Evolutionary conservation across 2,329 filamentous ascomycete genomes (phyloP).

Genomic region (Geosmithia flava): DNA sequence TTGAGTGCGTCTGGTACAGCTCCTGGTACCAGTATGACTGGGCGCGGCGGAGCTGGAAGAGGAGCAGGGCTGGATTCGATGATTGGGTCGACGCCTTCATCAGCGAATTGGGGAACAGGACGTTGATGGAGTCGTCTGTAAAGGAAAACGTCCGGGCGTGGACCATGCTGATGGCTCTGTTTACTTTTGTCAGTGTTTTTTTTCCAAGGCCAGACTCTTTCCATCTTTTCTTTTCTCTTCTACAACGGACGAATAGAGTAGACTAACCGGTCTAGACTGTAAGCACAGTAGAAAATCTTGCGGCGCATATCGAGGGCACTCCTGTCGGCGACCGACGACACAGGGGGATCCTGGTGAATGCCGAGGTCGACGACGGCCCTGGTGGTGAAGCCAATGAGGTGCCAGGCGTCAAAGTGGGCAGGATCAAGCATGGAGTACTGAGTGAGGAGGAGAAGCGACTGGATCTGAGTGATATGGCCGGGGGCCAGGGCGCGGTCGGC

Average conservation of each 20-base stretch:
- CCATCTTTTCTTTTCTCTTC: neutral
- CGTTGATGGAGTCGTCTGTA: conserved; percentile 75
- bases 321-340: conserved; percentile 54
- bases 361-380: conserved; percentile 82
- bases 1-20: conserved; percentile 63
- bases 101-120: conserved; percentile 56
- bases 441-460: conserved; percentile 74
- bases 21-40: conserved; percentile 87
- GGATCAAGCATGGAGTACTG: conserved; percentile 87
- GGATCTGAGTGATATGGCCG: conserved; percentile 74
- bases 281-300: conserved; percentile 81
- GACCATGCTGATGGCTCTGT: conserved; percentile 75
- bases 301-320: conserved; percentile 64
- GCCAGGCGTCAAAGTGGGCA: conserved; percentile 87
- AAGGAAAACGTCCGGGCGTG: conserved; percentile 85
- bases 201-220: neutral
- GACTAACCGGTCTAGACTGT: conserved; percentile 69
- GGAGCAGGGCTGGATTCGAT: conserved; percentile 59
- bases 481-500: conserved; percentile 77
- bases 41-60: conserved; percentile 73
- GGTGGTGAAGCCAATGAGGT: conserved; percentile 80
- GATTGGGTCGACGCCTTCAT: conserved; percentile 30
- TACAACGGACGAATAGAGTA: neutral
- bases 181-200: conserved; percentile 3
- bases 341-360: conserved; percentile 80